phyloP scores from a whole-genome alignment of 768 basidiomycete genomes.

The Lactarius vividus region DNA sequence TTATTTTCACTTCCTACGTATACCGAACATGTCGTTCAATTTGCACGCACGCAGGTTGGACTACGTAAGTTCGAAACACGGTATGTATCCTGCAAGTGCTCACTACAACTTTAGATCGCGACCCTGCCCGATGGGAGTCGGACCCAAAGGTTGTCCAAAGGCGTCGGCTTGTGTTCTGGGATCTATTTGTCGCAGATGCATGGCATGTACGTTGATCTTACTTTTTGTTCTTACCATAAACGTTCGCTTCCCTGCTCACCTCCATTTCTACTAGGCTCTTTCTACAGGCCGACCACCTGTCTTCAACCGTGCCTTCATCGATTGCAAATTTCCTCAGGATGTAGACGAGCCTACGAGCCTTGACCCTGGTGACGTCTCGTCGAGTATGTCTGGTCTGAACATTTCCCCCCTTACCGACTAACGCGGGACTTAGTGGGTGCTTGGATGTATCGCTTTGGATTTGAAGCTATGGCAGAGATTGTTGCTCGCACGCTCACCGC shows the following conservation, averaged over 20 bases:
- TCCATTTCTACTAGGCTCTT: conserved; percentile 47
- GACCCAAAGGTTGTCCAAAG: conserved; percentile 53
- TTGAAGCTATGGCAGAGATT: conserved; percentile 64
- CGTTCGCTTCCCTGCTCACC: neutral
- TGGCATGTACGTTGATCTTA: conserved; percentile 51
- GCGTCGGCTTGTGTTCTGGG: conserved; percentile 73
- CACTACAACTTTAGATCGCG: conserved; percentile 48
- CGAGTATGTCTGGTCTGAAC: conserved; percentile 24
- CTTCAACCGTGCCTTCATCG: conserved; percentile 62
- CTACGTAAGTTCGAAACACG: conserved; percentile 50
- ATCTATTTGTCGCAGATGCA: conserved; percentile 67
- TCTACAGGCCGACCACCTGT: conserved; percentile 69
- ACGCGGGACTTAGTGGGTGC: conserved; percentile 44
- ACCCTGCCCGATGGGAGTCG: conserved; percentile 56
- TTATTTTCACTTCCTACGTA: conserved; percentile 19
- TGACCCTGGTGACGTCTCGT: conserved; percentile 30
- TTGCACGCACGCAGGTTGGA: conserved; percentile 46
- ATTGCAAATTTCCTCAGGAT: conserved; percentile 58
- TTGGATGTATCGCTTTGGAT: conserved; percentile 64
- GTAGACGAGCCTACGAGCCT: conserved; percentile 31
- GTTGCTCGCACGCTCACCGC: conserved; percentile 58
- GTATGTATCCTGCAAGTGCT: neutral
- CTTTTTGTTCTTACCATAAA: neutral
- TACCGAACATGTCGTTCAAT: conserved; percentile 8
- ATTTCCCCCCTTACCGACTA: conserved; percentile 4